phyloP scores from a whole-genome alignment of 2,329 filamentous ascomycete genomes.

The Fusarium aywerte region DNA sequence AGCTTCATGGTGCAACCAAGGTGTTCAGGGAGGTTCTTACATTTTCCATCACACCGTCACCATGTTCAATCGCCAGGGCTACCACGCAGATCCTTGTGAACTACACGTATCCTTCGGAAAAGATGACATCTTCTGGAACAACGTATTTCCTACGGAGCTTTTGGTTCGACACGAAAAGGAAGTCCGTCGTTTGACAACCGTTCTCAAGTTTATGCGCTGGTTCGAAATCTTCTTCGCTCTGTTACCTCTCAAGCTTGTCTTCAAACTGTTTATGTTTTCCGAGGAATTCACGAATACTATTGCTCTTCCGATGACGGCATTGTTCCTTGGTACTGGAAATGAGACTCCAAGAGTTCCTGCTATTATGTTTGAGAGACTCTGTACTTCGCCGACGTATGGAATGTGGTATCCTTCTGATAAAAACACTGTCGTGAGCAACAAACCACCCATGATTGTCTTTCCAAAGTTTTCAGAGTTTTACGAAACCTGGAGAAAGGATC shows the following conservation, averaged over 20 bases:
- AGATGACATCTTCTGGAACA: conserved; percentile 29
- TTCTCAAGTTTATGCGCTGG: conserved; percentile 37
- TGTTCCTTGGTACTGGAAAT: conserved; percentile 29
- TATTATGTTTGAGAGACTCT: conserved; percentile 25
- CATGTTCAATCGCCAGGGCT: conserved; percentile 31
- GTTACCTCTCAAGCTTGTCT: conserved; percentile 9
- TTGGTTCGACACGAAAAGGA: conserved; percentile 23
- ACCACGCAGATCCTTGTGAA: conserved; percentile 26
- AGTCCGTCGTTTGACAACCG: conserved; percentile 15
- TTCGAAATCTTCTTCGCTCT: conserved; percentile 30
- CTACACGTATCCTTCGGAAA: conserved; percentile 27
- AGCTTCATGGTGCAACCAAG: conserved; percentile 33
- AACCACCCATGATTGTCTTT: conserved; percentile 28
- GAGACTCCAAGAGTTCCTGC: conserved; percentile 25
- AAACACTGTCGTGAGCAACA: conserved; percentile 18
- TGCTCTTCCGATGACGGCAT: conserved; percentile 22
- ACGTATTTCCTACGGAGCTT: conserved; percentile 23
- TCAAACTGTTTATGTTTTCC: conserved; percentile 21
- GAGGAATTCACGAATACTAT: conserved; percentile 34
- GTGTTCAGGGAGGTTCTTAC: conserved; percentile 28
- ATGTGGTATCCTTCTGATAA: conserved; percentile 34
- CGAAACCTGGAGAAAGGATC: conserved; percentile 16
- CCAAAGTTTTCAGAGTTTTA: conserved; percentile 35
- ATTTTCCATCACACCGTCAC: conserved; percentile 34
- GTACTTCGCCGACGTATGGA: conserved; percentile 27